These are phyloP conservation scores for Amanita rubescens DNA, from an alignment of 768 basidiomycete species.

Conservation along the genomic window DNA sequence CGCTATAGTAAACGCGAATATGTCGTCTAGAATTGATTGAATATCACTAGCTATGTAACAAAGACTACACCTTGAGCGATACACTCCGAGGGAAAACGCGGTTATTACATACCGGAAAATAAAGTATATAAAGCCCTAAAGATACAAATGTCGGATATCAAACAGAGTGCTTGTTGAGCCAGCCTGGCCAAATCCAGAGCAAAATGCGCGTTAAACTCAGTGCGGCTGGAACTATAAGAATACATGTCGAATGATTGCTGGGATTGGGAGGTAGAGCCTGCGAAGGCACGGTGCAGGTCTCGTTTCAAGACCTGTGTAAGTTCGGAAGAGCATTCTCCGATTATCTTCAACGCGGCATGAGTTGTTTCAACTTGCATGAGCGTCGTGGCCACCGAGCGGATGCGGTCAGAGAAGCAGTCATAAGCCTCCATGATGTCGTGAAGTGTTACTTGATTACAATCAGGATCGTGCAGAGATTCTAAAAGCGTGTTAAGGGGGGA, in stretches of 20 bases:
- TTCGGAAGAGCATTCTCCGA: conserved; percentile 25
- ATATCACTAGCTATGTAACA: conserved; percentile 34
- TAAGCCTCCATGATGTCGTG: conserved; percentile 63
- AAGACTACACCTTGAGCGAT: not conserved
- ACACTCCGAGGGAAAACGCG: not conserved
- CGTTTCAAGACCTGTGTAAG: conserved; percentile 40
- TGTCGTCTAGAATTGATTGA: conserved; percentile 32
- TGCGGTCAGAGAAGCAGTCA: conserved; percentile 37
- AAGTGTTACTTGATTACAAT: conserved; percentile 27
- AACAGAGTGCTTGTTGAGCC: conserved; percentile 47
- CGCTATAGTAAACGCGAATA: conserved; percentile 35
- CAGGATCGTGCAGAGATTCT: conserved; percentile 34
- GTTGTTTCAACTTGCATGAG: conserved; percentile 9
- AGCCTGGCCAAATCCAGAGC: conserved; percentile 35
- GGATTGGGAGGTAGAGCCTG: conserved; percentile 22
- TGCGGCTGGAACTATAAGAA: conserved; percentile 19
- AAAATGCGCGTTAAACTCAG: conserved; percentile 27
- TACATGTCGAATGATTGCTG: conserved; percentile 9
- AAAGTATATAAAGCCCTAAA: conserved; percentile 35
- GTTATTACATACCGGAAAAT: conserved; percentile 42
- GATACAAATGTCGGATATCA: conserved; percentile 44
- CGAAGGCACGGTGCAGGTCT: conserved; percentile 40
- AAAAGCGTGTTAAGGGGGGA: conserved; percentile 41
- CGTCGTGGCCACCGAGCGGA: conserved; percentile 24
- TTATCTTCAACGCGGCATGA: conserved; percentile 13